A percentile compares a stretch with the other conserved stretches of the same genome.
phyloP scores from a whole-genome alignment of 2,329 filamentous ascomycete species.

The Colletotrichum sp. region DNA sequence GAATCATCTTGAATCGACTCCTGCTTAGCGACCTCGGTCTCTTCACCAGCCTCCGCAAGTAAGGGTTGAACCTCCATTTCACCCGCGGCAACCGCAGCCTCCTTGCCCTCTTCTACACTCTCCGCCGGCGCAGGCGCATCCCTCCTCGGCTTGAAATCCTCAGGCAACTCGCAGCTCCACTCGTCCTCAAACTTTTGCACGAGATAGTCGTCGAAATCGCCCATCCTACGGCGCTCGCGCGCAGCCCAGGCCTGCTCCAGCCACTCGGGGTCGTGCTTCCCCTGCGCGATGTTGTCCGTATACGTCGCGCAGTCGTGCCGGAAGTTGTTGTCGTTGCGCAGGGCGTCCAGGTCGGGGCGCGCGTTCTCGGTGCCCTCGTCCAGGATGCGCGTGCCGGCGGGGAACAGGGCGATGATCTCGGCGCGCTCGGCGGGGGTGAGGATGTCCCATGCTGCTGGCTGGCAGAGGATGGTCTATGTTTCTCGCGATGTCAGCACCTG shows the following conservation, averaged over 20 bases:
- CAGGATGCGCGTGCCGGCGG: slow-evolving; percentile 39
- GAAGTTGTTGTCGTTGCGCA: slow-evolving; percentile 54
- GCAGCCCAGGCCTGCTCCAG: slow-evolving; percentile 56
- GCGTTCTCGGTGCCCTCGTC: slow-evolving; percentile 36
- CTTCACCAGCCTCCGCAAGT: neutral
- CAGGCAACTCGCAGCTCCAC: slow-evolving; percentile 50
- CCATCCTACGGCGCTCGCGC: slow-evolving; percentile 50
- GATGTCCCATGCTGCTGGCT: slow-evolving; percentile 42
- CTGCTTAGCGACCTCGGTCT: neutral
- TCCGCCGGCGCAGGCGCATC: neutral
- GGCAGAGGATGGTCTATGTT: slow-evolving; percentile 37
- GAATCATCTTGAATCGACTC: neutral
- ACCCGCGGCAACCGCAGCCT: neutral
- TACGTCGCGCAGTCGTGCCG: slow-evolving; percentile 53
- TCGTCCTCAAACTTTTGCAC: slow-evolving; percentile 48
- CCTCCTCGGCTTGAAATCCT: neutral
- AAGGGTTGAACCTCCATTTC: neutral
- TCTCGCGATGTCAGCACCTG: neutral
- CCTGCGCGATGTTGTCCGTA: slow-evolving; percentile 48
- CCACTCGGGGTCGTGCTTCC: slow-evolving; percentile 59
- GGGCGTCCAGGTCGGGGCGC: slow-evolving; percentile 43
- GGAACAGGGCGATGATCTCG: slow-evolving; percentile 43
- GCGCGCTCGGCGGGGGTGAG: slow-evolving; percentile 36
- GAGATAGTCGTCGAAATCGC: slow-evolving; percentile 55
- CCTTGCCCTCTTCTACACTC: neutral